These are phyloP conservation scores for Botryobasidium botryosum DNA, from an alignment of 768 basidiomycete species.

Conservation along the genomic window DNA sequence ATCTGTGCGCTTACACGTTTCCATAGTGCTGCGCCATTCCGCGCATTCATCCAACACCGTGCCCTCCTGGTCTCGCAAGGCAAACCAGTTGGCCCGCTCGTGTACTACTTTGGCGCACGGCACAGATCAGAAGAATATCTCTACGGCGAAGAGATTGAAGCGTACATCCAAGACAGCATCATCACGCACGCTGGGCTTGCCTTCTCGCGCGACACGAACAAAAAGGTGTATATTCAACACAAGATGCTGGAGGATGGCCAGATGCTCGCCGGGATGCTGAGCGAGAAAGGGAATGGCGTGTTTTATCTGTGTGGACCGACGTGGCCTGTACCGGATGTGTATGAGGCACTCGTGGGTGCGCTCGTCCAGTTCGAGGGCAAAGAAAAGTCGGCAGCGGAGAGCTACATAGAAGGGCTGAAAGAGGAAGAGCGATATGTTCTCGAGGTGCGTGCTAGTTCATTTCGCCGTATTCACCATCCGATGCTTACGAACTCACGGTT, in stretches of 20 bases:
- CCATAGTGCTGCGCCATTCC: slow-evolving; percentile 76
- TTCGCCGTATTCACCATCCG: no score
- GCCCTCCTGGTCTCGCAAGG: slow-evolving; percentile 65
- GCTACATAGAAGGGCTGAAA: slow-evolving; percentile 75
- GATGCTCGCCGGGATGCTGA: slow-evolving; percentile 54
- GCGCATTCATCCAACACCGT: slow-evolving; percentile 94
- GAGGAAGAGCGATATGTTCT: slow-evolving; percentile 96
- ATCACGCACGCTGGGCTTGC: slow-evolving; percentile 87
- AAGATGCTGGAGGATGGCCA: slow-evolving; percentile 88
- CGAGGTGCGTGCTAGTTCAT: slow-evolving; percentile 66
- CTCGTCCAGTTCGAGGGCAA: slow-evolving; percentile 54
- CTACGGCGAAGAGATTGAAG: slow-evolving; percentile 92
- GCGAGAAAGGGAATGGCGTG: slow-evolving; percentile 37
- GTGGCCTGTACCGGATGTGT: slow-evolving; percentile 99
- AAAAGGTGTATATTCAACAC: slow-evolving; percentile 97
- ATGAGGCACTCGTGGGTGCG: slow-evolving; percentile 75
- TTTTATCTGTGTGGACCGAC: slow-evolving; percentile 98
- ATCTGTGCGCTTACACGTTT: no score
- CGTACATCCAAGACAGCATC: slow-evolving; percentile 68
- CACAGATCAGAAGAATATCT: slow-evolving; percentile 92
- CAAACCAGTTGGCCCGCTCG: slow-evolving; percentile 70
- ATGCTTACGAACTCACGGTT: no score
- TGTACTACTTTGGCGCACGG: slow-evolving; percentile 98
- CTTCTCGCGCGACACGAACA: slow-evolving; percentile 84
- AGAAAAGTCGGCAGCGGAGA: slow-evolving; percentile 48